Conservation (phyloP, 257 asterid genomes). For the Capsicum baccatum region DNA sequence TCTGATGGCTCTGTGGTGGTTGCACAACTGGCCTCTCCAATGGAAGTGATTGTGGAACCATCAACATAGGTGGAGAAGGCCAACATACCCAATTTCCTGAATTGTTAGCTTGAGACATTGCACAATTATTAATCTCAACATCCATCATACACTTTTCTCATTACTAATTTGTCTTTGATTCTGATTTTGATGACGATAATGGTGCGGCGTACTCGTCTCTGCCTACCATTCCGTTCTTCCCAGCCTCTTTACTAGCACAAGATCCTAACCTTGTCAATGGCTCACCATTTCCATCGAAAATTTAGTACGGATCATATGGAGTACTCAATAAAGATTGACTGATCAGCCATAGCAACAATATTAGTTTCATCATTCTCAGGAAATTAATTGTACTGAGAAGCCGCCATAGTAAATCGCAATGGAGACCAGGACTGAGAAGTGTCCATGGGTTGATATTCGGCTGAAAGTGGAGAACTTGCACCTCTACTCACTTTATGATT, state of each 20-base stretch:
- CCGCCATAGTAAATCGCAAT: slow-evolving; percentile 41
- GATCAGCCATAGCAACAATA: slow-evolving; percentile 20
- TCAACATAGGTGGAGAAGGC: slow-evolving; percentile 39
- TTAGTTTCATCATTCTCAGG: slow-evolving; percentile 36
- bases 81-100: slow-evolving; percentile 60
- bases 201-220: slow-evolving; percentile 56
- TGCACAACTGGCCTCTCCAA: slow-evolving; percentile 40
- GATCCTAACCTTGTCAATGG: slow-evolving; percentile 57
- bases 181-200: slow-evolving; percentile 40
- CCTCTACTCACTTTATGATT: slow-evolving; percentile 43
- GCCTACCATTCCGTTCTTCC: slow-evolving; percentile 96
- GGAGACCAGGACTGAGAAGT: slow-evolving; percentile 57
- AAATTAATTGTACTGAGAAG: slow-evolving; percentile 49
- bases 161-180: background rate
- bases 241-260: slow-evolving; percentile 60
- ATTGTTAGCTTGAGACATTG: slow-evolving; percentile 26
- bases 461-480: slow-evolving; percentile 38
- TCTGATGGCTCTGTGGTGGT: slow-evolving; percentile 38
- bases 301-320: slow-evolving; percentile 48
- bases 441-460: slow-evolving; percentile 54
- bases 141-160: slow-evolving; percentile 19
- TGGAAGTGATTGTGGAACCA: slow-evolving; percentile 1
- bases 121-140: slow-evolving; percentile 28
- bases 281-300: slow-evolving; percentile 60
- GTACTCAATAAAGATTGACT: slow-evolving; percentile 41